Evolutionary conservation across 225 moss, liverwort and hornwort genomes (phyloP).

Genomic region (Marchantia paleacea): DNA sequence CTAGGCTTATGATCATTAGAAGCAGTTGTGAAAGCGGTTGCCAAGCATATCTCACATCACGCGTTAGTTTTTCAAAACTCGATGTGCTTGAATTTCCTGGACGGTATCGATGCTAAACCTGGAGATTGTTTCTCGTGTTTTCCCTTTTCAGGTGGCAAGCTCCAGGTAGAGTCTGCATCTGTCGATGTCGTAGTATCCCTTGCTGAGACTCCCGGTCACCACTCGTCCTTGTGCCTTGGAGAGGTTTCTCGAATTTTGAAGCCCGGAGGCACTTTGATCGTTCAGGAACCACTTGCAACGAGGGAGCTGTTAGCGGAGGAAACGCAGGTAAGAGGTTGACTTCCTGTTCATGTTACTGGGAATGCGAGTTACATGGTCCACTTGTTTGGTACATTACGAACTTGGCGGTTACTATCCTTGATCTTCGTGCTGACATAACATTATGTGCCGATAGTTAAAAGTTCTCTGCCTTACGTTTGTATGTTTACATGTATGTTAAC

Average conservation of each 20-base stretch:
- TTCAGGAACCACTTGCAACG: constrained; percentile 63
- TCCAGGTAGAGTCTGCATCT: constrained; percentile 39
- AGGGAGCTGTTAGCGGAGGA: constrained; percentile 46
- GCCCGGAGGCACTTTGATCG: constrained; percentile 50
- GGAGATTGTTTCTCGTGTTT: neutral
- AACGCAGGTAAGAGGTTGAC: constrained; percentile 26
- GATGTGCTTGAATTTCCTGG: neutral
- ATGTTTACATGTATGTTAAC: no score
- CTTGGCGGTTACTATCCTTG: no score
- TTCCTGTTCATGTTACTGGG: neutral
- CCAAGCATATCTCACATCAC: neutral
- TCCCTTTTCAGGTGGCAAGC: constrained; percentile 46
- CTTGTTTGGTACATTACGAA: neutral
- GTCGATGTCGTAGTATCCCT: constrained; percentile 60
- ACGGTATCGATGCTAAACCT: neutral
- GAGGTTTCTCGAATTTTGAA: constrained; percentile 55
- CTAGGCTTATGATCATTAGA: neutral
- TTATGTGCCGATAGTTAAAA: no score
- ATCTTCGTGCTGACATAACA: no score
- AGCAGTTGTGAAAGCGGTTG: neutral
- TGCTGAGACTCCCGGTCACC: constrained; percentile 63
- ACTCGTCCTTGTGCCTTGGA: constrained; percentile 56
- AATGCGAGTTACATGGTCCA: neutral
- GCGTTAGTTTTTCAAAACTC: neutral
- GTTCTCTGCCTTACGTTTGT: no score